A percentile compares a stretch with the other conserved stretches of the same genome.
phyloP scores from a whole-genome alignment of 2,329 filamentous ascomycete species.

The Leptographium flavum region DNA sequence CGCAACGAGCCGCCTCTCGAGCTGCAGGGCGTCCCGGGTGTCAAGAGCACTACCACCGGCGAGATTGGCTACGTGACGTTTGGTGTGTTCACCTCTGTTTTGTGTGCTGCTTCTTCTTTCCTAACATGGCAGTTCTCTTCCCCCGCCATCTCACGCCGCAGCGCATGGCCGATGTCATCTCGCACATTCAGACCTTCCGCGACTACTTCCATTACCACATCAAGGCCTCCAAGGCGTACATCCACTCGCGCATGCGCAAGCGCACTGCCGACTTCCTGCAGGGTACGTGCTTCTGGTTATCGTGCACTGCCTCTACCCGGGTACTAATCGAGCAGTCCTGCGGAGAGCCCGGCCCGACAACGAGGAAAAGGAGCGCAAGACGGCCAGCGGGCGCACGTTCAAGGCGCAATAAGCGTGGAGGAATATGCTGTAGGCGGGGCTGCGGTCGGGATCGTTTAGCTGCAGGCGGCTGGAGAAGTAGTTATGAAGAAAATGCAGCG shows the following conservation, averaged over 20 bases:
- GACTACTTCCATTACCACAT: constrained; percentile 99
- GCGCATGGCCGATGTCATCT: constrained; percentile 87
- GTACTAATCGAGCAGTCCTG: constrained; percentile 48
- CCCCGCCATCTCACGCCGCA: constrained; percentile 85
- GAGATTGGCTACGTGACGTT: constrained; percentile 98
- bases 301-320: neutral
- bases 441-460: neutral
- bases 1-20: constrained; percentile 88
- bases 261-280: constrained; percentile 97
- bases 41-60: constrained; percentile 59
- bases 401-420: constrained; percentile 21
- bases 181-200: constrained; percentile 98
- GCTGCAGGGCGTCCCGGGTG: constrained; percentile 72
- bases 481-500: neutral
- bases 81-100: constrained; percentile 88
- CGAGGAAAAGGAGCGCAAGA: constrained; percentile 97
- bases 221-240: constrained; percentile 98
- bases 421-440: neutral
- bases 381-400: constrained; percentile 91
- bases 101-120: constrained; percentile 55
- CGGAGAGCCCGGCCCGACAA: constrained; percentile 88
- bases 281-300: constrained; percentile 34
- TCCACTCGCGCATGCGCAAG: constrained; percentile 95
- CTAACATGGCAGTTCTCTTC: constrained; percentile 58
- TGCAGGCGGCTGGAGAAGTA: neutral